Percentiles rank a stretch among this genome's conserved stretches.
Evolutionary conservation across 495 filamentous ascomycete species (phyloP).

Genomic region (Acidiella bohemica): DNA sequence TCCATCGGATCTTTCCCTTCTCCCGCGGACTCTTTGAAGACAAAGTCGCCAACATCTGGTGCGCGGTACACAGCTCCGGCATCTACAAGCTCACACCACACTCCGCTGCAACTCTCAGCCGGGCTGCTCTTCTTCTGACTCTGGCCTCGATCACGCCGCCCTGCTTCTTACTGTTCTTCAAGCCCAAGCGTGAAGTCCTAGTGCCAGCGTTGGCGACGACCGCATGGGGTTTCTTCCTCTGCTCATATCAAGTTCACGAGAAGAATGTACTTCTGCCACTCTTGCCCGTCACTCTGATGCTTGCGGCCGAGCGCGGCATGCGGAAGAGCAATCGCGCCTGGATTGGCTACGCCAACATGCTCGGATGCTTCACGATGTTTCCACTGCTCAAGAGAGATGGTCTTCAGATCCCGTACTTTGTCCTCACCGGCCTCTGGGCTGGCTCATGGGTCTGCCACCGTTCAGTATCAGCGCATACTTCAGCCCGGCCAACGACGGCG

Average conservation of each 20-base stretch:
- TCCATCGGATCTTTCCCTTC: slow-evolving; percentile 90
- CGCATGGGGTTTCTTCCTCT: slow-evolving; percentile 94
- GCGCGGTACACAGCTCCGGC: slow-evolving; percentile 57
- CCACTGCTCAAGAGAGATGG: slow-evolving; percentile 77
- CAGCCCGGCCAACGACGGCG: slow-evolving; percentile 9
- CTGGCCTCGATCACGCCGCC: slow-evolving; percentile 62
- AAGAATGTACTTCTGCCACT: slow-evolving; percentile 88
- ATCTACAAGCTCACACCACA: slow-evolving; percentile 66
- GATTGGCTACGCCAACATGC: slow-evolving; percentile 84
- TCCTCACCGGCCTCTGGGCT: slow-evolving; percentile 82
- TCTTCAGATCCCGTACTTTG: slow-evolving; percentile 67
- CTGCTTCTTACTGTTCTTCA: slow-evolving; percentile 62
- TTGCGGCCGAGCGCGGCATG: slow-evolving; percentile 63
- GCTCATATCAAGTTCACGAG: slow-evolving; percentile 95
- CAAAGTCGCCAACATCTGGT: slow-evolving; percentile 98
- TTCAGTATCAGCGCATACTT: slow-evolving; percentile 53
- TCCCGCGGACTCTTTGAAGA: slow-evolving; percentile 90
- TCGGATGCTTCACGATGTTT: slow-evolving; percentile 89
- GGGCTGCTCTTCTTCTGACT: slow-evolving; percentile 63
- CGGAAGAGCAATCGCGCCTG: slow-evolving; percentile 64
- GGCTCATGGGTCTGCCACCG: slow-evolving; percentile 74
- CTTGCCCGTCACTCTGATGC: slow-evolving; percentile 77
- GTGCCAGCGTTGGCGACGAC: slow-evolving; percentile 66
- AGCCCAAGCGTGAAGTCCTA: slow-evolving; percentile 61
- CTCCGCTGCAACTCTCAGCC: slow-evolving; percentile 49